Conservation (phyloP, 2,329 filamentous ascomycete genomes). For the Fusarium secorum region DNA sequence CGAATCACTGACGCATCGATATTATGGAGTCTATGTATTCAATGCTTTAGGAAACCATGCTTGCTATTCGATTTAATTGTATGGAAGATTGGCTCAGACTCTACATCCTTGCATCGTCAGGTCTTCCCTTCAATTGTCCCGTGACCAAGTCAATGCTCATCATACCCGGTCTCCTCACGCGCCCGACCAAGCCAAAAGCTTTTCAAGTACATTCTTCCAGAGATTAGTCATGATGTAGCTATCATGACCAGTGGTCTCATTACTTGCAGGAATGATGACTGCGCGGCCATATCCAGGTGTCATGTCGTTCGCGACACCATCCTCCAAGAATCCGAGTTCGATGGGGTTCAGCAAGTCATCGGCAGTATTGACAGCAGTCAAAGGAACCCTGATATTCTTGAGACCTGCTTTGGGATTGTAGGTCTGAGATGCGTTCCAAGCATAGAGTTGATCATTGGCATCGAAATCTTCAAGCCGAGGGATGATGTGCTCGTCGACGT, state of each 20-base stretch:
- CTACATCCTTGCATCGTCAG: accelerated
- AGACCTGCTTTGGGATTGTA: slow-evolving; percentile 4
- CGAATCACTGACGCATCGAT: slow-evolving; percentile 20
- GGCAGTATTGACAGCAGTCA: slow-evolving; percentile 22
- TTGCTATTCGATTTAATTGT: accelerated
- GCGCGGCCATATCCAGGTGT: not conserved
- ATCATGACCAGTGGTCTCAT: slow-evolving; percentile 10
- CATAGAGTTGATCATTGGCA: slow-evolving; percentile 21
- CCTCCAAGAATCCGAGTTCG: slow-evolving; percentile 6
- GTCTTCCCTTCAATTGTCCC: not conserved
- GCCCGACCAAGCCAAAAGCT: not conserved
- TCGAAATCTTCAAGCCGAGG: not conserved
- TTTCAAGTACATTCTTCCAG: slow-evolving; percentile 21
- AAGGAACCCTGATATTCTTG: slow-evolving; percentile 2
- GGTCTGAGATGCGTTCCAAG: slow-evolving; percentile 13
- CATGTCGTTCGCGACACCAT: not conserved
- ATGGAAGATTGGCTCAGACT: too few relatives aligned
- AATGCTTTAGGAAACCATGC: accelerated
- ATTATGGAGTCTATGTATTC: not conserved
- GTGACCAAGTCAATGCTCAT: not conserved
- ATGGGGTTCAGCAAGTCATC: slow-evolving; percentile 23
- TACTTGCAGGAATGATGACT: not conserved
- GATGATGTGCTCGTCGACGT: not conserved
- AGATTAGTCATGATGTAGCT: slow-evolving; percentile 23
- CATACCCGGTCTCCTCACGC: accelerated